Base-by-base conservation (phyloP, 805 yeast genomes). In the Metschnikowia cerradonensis region DNA sequence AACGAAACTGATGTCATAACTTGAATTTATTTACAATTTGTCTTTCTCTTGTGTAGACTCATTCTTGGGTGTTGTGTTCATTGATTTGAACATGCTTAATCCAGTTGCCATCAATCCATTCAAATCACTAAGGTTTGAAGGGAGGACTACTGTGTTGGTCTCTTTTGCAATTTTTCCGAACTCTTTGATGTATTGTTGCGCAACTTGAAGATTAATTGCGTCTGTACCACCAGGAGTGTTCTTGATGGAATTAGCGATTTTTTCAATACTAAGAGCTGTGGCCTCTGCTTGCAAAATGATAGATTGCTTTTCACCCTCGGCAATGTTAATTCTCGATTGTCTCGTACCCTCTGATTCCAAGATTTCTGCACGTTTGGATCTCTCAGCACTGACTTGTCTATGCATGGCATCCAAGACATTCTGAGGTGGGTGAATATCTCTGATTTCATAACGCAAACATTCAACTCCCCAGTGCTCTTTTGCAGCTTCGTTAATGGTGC, bases 361-460 rank as follows among this genome's bases (percentile, higher is more conserved):
- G 53, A 88, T 85, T 44, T 79, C 77, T 0, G 88, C 76, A 51
- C 79, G 81, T 64, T 85, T 86, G 55, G 82, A 84, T 65, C 95
- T 95, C 67, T 88, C 95, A 41, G 95, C 94, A 52, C 86, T 79
- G 22, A 89, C 96, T 67, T 87, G 96, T 64, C 92, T 80, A 68
- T 88, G 96, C 96, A 88, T 89, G 26, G 96, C 94, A 60, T 86
- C 91, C 60, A 88, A 79, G 10, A 88, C 96, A 58, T 87, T 86
- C 35, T 78, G 77, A 2, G 96, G 96, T 1, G 96, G 96, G 64
- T 88, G 90, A 52, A 88, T 88, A 64, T 88, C 96, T 62, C 90
- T 80, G 68, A 88, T 88, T 67, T 88, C 96, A 67, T 89, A 88
- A 62, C 96, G 79, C 54, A 88, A 73, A 63, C 95, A 89, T 61